Evolutionary conservation across 305 asterid species (phyloP).

Genomic region (Solanum hybrid): DNA sequence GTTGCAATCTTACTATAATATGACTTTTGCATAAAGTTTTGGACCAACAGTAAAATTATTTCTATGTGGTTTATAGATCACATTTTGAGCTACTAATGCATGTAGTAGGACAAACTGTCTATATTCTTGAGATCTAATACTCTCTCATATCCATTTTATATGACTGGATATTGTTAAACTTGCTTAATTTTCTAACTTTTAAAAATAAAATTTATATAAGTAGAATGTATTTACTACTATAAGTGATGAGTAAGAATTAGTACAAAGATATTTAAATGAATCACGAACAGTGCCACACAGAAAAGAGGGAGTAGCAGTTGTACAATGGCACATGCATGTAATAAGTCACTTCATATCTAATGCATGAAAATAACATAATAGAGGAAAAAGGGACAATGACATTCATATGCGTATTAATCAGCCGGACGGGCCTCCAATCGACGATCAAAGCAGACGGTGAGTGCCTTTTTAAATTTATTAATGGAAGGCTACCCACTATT

Average conservation of each 20-base stretch:
- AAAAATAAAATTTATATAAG: not conserved
- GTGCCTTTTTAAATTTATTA: not conserved
- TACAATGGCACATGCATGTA: not conserved
- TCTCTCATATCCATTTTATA: not conserved
- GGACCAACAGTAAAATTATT: not conserved
- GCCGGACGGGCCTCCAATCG: not conserved
- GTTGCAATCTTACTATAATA: not conserved
- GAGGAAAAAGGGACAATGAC: not conserved
- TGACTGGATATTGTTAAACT: not conserved
- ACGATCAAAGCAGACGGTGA: not conserved
- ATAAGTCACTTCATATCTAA: not conserved
- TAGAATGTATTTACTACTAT: not conserved
- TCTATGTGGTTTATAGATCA: not conserved
- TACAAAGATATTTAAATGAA: not conserved
- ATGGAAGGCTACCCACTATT: not conserved
- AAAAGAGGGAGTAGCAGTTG: not conserved
- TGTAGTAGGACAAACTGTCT: rapidly evolving
- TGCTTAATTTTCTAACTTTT: not conserved
- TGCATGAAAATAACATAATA: not conserved
- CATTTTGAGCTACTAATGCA: not conserved
- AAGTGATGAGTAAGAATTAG: not conserved
- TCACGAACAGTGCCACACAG: not conserved
- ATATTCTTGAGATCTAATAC: not conserved
- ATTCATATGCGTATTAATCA: conserved; percentile 2
- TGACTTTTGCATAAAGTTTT: not conserved